These are phyloP conservation scores for Claviceps sorghi DNA, from an alignment of 2,329 filamentous ascomycete genomes.

Conservation along the genomic window DNA sequence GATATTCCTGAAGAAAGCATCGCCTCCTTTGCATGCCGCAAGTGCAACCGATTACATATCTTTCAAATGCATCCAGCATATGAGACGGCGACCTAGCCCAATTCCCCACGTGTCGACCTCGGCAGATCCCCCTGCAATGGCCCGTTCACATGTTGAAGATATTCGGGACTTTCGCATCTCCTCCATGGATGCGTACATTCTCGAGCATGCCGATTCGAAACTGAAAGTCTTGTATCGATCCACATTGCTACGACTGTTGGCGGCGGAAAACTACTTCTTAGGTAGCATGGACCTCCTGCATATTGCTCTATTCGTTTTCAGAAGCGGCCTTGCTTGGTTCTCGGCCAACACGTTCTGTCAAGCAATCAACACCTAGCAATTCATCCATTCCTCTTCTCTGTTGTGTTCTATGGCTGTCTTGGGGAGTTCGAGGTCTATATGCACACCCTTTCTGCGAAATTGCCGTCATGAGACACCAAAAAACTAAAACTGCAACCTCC, in stretches of 20 bases:
- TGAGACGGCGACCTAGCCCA: constrained; percentile 27
- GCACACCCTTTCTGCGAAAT: not conserved
- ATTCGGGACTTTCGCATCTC: constrained; percentile 34
- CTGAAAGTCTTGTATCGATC: constrained; percentile 21
- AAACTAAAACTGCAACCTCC: not conserved
- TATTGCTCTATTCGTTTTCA: constrained; percentile 14
- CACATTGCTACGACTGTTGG: constrained; percentile 26
- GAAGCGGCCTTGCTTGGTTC: constrained; percentile 4
- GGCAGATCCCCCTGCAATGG: constrained; percentile 10
- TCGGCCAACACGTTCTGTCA: not conserved
- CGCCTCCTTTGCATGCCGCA: constrained; percentile 20
- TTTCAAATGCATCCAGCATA: constrained; percentile 29
- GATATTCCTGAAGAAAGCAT: constrained; percentile 26
- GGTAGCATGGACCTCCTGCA: constrained; percentile 19
- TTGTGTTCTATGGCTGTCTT: not conserved
- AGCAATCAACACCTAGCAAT: not conserved
- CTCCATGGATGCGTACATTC: constrained; percentile 35
- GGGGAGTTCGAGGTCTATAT: not conserved
- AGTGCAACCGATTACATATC: constrained; percentile 23
- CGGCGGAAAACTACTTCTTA: constrained; percentile 27
- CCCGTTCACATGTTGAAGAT: constrained; percentile 17
- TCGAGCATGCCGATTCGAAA: constrained; percentile 16
- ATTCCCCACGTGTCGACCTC: constrained; percentile 29
- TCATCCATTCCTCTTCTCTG: not conserved
- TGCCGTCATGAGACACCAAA: not conserved